phyloP scores from a whole-genome alignment of 345 rosid genomes.

The Clausena lansium region DNA sequence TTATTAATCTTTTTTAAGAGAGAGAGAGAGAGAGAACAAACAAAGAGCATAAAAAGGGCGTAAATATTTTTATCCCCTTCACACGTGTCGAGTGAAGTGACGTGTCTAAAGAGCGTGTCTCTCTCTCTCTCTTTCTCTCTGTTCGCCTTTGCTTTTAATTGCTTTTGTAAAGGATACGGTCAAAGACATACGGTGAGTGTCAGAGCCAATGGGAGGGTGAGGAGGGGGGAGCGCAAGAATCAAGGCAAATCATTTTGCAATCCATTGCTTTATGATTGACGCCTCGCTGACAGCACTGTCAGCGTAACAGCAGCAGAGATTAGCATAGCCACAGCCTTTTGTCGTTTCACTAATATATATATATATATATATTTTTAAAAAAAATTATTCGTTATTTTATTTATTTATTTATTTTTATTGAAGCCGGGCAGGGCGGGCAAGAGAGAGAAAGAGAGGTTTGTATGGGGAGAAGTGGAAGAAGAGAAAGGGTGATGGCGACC shows the following conservation, averaged over 20 bases:
- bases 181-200: slow-evolving; percentile 36
- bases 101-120: slow-evolving; percentile 7
- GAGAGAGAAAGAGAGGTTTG: background rate
- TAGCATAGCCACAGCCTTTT: slow-evolving; percentile 20
- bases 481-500: slow-evolving; percentile 40
- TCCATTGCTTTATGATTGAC: slow-evolving; percentile 73
- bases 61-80: background rate
- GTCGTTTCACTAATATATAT: slow-evolving; percentile 28
- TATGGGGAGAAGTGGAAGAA: background rate
- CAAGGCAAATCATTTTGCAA: slow-evolving; percentile 59
- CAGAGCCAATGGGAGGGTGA: slow-evolving; percentile 13
- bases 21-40: slow-evolving; percentile 9
- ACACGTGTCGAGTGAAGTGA: slow-evolving; percentile 46
- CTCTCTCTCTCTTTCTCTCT: background rate
- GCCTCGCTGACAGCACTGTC: slow-evolving; percentile 52
- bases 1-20: background rate
- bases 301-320: slow-evolving; percentile 26
- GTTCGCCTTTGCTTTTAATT: too few relatives aligned
- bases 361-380: background rate
- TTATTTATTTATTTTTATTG: too few relatives aligned
- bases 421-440: background rate
- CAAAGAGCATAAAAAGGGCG: slow-evolving; percentile 29
- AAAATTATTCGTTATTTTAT: too few relatives aligned
- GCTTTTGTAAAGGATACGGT: slow-evolving; percentile 23
- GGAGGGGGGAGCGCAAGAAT: slow-evolving; percentile 4